Evolutionary conservation across 352 stramenopile genomes (phyloP), one percentile per base, ranked within the genome.

Genomic region (Blastocystis sp.): DNA sequence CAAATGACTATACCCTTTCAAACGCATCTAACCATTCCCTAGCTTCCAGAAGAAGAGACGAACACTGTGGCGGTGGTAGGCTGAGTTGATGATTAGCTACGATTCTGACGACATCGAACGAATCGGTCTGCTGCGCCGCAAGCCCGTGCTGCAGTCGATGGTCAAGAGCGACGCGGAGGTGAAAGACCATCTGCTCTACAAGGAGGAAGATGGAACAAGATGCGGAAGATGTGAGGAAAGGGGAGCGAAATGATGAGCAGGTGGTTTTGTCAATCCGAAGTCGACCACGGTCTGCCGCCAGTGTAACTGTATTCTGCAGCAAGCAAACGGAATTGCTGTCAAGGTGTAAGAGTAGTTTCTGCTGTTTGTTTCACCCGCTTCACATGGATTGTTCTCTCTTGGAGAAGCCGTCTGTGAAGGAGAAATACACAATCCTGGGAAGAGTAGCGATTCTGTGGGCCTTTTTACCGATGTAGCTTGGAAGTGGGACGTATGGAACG

Each of bases 401-500:
- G 2, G 53, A 28, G 23, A 21, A 28, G 21, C 77, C 28, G 21
- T 53, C 23, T 60, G 59, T 87, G 34, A 48, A 69, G 41, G 77
- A 87, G 19, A n/a, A 38, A 48, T 87, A 87, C 62, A 56, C 69
- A 17, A 77, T 87, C 23, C 23, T 87, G 19, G 77, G 77, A 53
- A 81, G 62, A 43, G 77, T 87, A 60, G 45, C 38, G 5, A 21
- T 38, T 65, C 10, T 7, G 14, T 3, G 17, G 41, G n/a, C 41
- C 10, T 52, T 7, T 7, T 95, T 82, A 77, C 95, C 53, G 92
- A 91, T 34, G 78, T 95, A 96, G 91, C 93, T 96, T 67, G 93
- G 93, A 60, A 93, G 95, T 86, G 93, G 93, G 61, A 96, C 93
- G 62, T 96, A 96, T 89, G 93, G 93, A 66, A 92, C 95, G 82